Evolutionary conservation across 2,329 filamentous ascomycete genomes (phyloP), one percentile per base, ranked within the genome.

Genomic region (Endocalyx cinctus): DNA sequence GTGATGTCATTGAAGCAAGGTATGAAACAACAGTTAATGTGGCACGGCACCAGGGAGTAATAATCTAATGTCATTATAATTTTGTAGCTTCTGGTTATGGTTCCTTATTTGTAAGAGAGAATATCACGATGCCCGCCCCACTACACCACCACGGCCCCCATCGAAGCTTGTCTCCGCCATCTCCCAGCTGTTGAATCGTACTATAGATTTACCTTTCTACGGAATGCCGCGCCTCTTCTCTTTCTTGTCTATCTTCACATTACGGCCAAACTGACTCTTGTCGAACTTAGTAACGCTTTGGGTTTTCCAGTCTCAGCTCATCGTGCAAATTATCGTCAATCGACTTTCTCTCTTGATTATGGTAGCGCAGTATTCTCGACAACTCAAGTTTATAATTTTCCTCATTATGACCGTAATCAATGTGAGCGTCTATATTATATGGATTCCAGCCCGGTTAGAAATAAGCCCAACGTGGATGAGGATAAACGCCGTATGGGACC

Each of bases 261-360:
- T 27, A 35, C 16, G 11, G 33, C 23, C 31, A 8, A 8, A 8
- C 20, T n/a, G 8, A 23, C 8, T 23, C 20, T n/a, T n/a, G 8
- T 8, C 20, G 8, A n/a, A n/a, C n/a, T 23, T n/a, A 45, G 45
- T 52, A 62, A 41, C 50, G 29, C 29, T 60, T 38, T 67, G 67
- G 66, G 53, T 56, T 2, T 39, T 67, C 1, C 60, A 69, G 41
- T 60, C 73, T 8, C 71, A 74, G 29, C 58, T 70, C 5, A 51
- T 74, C 0, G 63, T 72, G 19, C 69, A 74, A 35, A 74, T 74
- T 25, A 74, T 76, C 41, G 64, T 74, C 39, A 75, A 75, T 39
- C 64, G 72, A 8, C 64, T 72, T 3, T 58, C 62, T 0, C 52
- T 75, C 1, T 54, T 76, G 5, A 56, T 70, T 16, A 55, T 62